phyloP scores from a whole-genome alignment of 257 asterid species.

The Salvia hispanica region DNA sequence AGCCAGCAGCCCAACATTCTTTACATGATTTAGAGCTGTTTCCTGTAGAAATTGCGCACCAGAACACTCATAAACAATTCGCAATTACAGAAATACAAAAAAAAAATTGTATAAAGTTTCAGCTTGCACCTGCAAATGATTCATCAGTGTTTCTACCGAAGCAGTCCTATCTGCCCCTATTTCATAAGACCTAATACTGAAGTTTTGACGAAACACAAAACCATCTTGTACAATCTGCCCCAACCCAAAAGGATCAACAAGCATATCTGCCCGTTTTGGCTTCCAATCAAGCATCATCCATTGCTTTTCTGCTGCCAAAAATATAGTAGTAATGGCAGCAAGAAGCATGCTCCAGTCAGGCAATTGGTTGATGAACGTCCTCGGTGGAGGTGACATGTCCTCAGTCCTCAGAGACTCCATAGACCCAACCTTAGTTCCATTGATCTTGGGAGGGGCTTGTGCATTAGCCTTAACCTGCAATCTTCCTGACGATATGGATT shows the following conservation, averaged over 20 bases:
- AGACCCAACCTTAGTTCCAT: constrained; percentile 85
- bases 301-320: constrained; percentile 98
- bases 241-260: constrained; percentile 78
- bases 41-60: constrained; percentile 57
- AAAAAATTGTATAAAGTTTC: constrained; percentile 4
- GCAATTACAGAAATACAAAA: neutral
- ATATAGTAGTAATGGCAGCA: constrained; percentile 88
- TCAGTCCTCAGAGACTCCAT: constrained; percentile 68
- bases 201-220: constrained; percentile 81
- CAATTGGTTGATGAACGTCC: constrained; percentile 88
- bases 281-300: constrained; percentile 99
- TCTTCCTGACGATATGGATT: constrained; percentile 62
- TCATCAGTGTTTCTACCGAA: constrained; percentile 90
- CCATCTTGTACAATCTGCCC: constrained; percentile 94
- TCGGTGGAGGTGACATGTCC: constrained; percentile 73
- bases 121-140: constrained; percentile 81
- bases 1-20: constrained; percentile 77
- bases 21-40: constrained; percentile 95
- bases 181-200: constrained; percentile 93
- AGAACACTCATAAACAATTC: constrained; percentile 3
- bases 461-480: constrained; percentile 74
- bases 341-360: constrained; percentile 99
- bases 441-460: constrained; percentile 90
- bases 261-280: constrained; percentile 82
- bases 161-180: constrained; percentile 98